phyloP scores from a whole-genome alignment of 164 flowering plant species.

The Annona squamosa region DNA sequence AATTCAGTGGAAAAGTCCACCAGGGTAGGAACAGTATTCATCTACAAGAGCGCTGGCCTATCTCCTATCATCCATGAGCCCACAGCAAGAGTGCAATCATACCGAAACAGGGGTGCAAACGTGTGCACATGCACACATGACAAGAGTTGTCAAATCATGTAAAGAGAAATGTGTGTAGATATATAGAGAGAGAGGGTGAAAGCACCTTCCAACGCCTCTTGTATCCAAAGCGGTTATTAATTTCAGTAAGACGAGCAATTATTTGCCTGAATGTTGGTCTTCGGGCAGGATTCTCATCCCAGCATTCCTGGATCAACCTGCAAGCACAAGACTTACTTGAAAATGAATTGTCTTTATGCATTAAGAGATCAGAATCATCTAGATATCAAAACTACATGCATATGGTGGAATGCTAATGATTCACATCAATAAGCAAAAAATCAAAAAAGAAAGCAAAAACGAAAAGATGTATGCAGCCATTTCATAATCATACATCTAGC shows the following conservation, averaged over 20 bases:
- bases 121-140: too few species aligned
- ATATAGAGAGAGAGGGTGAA: conserved; percentile 3
- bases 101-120: too few species aligned
- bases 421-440: neutral
- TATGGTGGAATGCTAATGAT: neutral
- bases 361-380: neutral
- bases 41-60: too few species aligned
- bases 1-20: too few species aligned
- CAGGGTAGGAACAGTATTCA: too few species aligned
- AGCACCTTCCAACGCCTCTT: conserved; percentile 81
- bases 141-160: too few species aligned
- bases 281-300: conserved; percentile 67
- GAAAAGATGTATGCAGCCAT: too few species aligned
- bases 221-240: conserved; percentile 33
- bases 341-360: neutral
- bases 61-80: too few species aligned
- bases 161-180: neutral
- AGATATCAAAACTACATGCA: neutral
- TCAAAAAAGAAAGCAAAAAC: neutral
- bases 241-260: conserved; percentile 49
- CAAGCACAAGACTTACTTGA: neutral
- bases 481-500: too few species aligned
- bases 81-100: too few species aligned
- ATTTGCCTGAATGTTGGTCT: conserved; percentile 84
- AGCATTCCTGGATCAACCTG: conserved; percentile 91